phyloP scores from a whole-genome alignment of 1,284 basidiomycete species.

The Earliella scabrosa region DNA sequence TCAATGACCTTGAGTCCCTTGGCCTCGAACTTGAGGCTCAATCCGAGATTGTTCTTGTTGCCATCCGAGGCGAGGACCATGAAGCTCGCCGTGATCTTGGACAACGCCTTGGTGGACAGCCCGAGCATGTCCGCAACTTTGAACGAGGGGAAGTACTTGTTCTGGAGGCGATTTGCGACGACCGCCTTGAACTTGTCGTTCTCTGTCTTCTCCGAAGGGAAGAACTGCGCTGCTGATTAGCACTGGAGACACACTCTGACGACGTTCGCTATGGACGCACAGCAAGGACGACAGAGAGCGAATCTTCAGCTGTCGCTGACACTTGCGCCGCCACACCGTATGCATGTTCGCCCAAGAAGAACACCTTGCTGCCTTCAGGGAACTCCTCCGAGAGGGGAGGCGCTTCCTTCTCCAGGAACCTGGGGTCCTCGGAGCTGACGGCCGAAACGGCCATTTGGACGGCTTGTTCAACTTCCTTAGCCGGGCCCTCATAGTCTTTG shows the following conservation, averaged over 20 bases:
- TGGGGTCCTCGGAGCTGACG: slow-evolving; percentile 86
- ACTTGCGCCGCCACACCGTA: slow-evolving; percentile 97
- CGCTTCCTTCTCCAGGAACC: slow-evolving; percentile 83
- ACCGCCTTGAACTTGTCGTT: slow-evolving; percentile 77
- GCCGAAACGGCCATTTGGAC: slow-evolving; percentile 83
- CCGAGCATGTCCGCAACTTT: slow-evolving; percentile 72
- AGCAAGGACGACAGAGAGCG: slow-evolving; percentile 80
- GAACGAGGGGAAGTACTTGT: slow-evolving; percentile 79
- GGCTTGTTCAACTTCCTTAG: slow-evolving; percentile 87
- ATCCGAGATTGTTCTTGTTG: slow-evolving; percentile 89
- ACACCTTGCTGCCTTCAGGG: slow-evolving; percentile 88
- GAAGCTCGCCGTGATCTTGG: slow-evolving; percentile 92
- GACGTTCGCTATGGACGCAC: no score
- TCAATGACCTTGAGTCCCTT: slow-evolving; percentile 96
- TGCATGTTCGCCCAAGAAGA: slow-evolving; percentile 93
- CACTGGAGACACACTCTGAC: no score
- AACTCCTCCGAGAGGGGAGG: slow-evolving; percentile 89
- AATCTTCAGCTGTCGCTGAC: slow-evolving; percentile 64
- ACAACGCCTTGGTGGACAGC: slow-evolving; percentile 77
- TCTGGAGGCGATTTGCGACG: slow-evolving; percentile 58
- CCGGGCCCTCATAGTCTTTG: slow-evolving; percentile 89
- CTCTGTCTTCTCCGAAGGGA: slow-evolving; percentile 80
- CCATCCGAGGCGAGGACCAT: slow-evolving; percentile 80
- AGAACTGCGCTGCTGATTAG: slow-evolving; percentile 62
- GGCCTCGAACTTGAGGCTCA: slow-evolving; percentile 96